Evolutionary conservation across 495 filamentous ascomycete species (phyloP), one percentile per base, ranked within the genome.

Genomic region (Penicillium paradoxum): DNA sequence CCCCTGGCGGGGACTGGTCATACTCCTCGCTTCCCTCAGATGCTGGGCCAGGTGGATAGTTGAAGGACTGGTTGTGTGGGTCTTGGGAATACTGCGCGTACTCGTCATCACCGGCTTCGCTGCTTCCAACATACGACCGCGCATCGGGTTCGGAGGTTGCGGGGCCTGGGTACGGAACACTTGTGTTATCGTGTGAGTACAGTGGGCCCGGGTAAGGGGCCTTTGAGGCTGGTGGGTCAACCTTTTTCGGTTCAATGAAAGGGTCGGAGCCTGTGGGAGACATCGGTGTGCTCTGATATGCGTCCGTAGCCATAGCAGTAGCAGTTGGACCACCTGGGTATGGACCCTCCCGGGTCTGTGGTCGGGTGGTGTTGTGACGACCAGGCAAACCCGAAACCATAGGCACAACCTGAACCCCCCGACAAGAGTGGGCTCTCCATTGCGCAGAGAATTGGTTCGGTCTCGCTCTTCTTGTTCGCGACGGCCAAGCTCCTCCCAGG

Each of bases 361-460:
- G 74, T 9, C 68, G 78, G 13, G 37, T 43, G 8, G 81, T 84
- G 34, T 70, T 77, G 50, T 86, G 82, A 44, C 90, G 80, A 56
- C 81, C 85, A 6, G 84, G 79, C 18, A 84, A 77, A 14, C 87
- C 88, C 51, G 85, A 84, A 32, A 88, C 85, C 88, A 95, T 96
- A 3, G 95, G 93, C 24, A 97, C 86, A n/a, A 98, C 93, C 61
- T 97, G 90, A 19, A 97, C 90, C 91, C 95, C 39, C 91, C 90
- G 11, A 98, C 89, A 19, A 92, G 69, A 1, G 90, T 95, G 14
- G 91, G 87, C 50, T 88, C 83, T n/a, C 93, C 95, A 40, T 89
- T 85, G 63, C 90, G 83, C 14, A 98, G 79, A 29, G 86, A 88
- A 49, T 81, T 79, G 7, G 88, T 95, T n/a, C 89, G 75, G 49